Conservation (phyloP, 352 stramenopile species). For the Globisporangium cystogenes region DNA sequence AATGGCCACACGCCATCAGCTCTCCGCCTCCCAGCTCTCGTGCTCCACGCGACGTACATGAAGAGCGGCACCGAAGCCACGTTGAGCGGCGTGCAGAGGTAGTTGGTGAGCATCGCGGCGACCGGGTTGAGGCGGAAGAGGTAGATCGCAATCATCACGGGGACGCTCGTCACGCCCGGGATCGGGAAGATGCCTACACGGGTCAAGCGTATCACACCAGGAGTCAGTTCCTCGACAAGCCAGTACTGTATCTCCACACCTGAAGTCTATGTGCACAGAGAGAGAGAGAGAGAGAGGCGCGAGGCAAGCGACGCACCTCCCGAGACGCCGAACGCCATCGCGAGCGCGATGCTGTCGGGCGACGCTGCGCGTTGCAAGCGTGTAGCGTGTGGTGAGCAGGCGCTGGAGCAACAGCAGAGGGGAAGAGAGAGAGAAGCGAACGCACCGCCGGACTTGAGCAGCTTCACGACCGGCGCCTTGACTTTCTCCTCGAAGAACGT, state of each 20-base stretch:
- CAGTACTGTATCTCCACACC: too few species aligned
- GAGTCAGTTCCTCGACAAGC: too few species aligned
- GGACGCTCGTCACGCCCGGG: slow-evolving; percentile 63
- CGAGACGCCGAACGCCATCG: slow-evolving; percentile 75
- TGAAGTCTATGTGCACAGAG: too few species aligned
- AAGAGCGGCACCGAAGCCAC: slow-evolving; percentile 70
- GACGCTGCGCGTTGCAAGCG: slow-evolving; percentile 30
- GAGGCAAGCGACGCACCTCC: slow-evolving; percentile 24
- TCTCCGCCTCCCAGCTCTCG: too few species aligned
- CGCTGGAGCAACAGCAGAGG: not conserved
- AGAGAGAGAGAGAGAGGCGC: too few species aligned
- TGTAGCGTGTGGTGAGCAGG: not conserved
- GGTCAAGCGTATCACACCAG: too few species aligned
- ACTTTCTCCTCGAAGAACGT: slow-evolving; percentile 60
- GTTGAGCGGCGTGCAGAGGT: slow-evolving; percentile 74
- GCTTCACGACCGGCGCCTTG: slow-evolving; percentile 49
- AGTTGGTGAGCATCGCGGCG: slow-evolving; percentile 81
- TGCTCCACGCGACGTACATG: slow-evolving; percentile 38
- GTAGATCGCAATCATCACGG: slow-evolving; percentile 72
- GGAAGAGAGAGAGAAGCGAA: not conserved
- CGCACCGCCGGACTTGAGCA: slow-evolving; percentile 9
- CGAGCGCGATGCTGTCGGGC: slow-evolving; percentile 61
- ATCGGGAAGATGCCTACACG: slow-evolving; percentile 80
- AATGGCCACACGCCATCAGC: not conserved
- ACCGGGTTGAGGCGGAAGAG: slow-evolving; percentile 77